Evolutionary conservation across 2,329 filamentous ascomycete genomes (phyloP).

Genomic region (Colletotrichum scovillei): DNA sequence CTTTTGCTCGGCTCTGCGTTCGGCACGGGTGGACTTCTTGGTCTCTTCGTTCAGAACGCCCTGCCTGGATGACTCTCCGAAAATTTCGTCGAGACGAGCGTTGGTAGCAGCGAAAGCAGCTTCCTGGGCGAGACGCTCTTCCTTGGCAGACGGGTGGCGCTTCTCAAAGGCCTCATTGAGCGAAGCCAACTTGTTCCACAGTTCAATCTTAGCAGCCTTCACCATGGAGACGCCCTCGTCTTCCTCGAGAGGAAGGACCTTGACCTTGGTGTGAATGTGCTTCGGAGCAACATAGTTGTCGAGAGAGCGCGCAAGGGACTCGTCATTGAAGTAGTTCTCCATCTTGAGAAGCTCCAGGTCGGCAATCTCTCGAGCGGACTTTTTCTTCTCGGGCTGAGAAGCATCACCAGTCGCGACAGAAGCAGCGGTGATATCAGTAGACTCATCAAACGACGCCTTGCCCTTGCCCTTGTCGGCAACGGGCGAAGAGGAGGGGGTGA

Average conservation of each 20-base stretch:
- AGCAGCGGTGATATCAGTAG: not conserved
- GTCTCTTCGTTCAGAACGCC: not conserved
- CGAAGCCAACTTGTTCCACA: conserved; percentile 19
- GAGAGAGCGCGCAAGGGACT: conserved; percentile 21
- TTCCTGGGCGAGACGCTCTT: conserved; percentile 17
- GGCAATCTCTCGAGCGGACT: not conserved
- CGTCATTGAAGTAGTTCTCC: conserved; percentile 24
- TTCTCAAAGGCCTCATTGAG: conserved; percentile 8
- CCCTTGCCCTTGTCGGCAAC: conserved; percentile 9
- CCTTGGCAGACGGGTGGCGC: conserved; percentile 23
- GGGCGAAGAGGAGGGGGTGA: conserved; percentile 8
- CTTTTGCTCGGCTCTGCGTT: conserved; percentile 24
- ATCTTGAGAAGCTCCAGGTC: conserved; percentile 29
- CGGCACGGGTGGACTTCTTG: conserved; percentile 10
- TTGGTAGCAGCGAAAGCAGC: not conserved
- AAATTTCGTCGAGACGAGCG: not conserved
- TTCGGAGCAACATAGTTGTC: conserved; percentile 23
- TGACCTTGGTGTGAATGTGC: conserved; percentile 7
- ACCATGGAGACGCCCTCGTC: conserved; percentile 24
- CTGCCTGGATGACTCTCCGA: not conserved
- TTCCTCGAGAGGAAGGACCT: conserved; percentile 6
- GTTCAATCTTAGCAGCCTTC: conserved; percentile 19
- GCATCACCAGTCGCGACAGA: not conserved
- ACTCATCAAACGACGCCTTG: conserved; percentile 2
- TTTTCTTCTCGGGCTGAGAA: not conserved